These are phyloP conservation scores for Rhizophagus clarus DNA, from an alignment of 192 early-diverging fungal species.

Conservation along the genomic window DNA sequence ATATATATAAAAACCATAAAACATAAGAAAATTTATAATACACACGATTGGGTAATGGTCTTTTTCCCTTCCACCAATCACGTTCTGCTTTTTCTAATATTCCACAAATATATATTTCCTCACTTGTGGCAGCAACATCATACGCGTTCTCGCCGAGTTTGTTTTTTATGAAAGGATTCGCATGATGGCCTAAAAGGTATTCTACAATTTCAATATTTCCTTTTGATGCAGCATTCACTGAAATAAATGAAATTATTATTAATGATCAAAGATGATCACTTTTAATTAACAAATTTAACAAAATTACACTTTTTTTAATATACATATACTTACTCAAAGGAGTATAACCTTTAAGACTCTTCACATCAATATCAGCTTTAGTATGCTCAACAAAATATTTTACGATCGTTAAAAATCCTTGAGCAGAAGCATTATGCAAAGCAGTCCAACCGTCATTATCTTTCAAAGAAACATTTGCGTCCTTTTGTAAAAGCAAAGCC, in stretches of 20 bases:
- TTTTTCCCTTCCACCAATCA: slow-evolving; percentile 47
- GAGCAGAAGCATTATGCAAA: slow-evolving; percentile 74
- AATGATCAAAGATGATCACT: neutral
- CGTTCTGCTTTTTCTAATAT: slow-evolving; percentile 63
- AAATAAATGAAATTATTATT: slow-evolving; percentile 7
- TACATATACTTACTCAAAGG: slow-evolving; percentile 67
- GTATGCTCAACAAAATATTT: slow-evolving; percentile 60
- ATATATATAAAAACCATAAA: too few species aligned
- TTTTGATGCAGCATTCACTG: slow-evolving; percentile 74
- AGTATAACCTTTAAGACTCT: slow-evolving; percentile 67
- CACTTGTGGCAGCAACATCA: slow-evolving; percentile 71
- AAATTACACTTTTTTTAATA: neutral
- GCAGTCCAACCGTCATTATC: slow-evolving; percentile 84
- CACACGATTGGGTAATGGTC: slow-evolving; percentile 10
- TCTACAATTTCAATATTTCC: slow-evolving; percentile 67
- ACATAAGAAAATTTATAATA: neutral
- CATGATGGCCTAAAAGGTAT: slow-evolving; percentile 60
- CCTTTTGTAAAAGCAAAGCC: slow-evolving; percentile 55
- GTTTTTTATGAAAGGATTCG: slow-evolving; percentile 67
- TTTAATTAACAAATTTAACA: neutral
- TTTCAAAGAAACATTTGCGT: slow-evolving; percentile 62
- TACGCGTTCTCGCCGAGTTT: slow-evolving; percentile 74
- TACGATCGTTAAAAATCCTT: slow-evolving; percentile 60
- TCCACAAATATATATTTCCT: slow-evolving; percentile 67
- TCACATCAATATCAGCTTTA: slow-evolving; percentile 61